Evolutionary conservation across 176 grass and related monocot genomes (phyloP), one percentile per base, ranked within the genome.

Genomic region (Juncus inflexus): DNA sequence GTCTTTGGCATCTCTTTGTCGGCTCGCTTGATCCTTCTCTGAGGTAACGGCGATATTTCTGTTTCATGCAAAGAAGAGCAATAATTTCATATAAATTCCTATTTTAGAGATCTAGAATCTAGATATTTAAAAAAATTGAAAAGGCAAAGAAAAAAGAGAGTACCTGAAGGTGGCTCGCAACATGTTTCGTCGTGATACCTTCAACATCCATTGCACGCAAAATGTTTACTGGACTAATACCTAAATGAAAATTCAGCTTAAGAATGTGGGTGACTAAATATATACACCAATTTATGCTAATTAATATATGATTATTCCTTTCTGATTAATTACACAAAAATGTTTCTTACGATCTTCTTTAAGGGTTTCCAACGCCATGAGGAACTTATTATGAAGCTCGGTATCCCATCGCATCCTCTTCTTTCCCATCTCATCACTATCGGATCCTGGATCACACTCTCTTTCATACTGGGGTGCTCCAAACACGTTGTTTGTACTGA

Each of bases 141-240:
- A 28, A 28, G 19, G 19, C 19, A 67, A 50, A n/a, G 49, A 67
- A 12, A 36, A 16, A 53, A 50, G 42, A 50, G 3, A 35, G 51
- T 67, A 67, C 53, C 69, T 61, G 55, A 61, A 61, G 69, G 58
- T 73, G 55, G 9, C 69, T 73, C 8, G 37, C 52, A 43, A 47
- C 45, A 39, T 61, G 55, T 5, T 73, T 61, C 35, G 39, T 9
- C 16, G 13, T 56, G 9, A 55, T 37, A 28, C 67, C 67, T 58
- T 72, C 45, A 15, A 61, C 39, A 60, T 58, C 28, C 50, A 61
- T 73, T 9, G 11, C 13, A 7, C 9, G 28, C 42, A 59, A 16
- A 59, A 73, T 37, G 13, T 59, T 57, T 47, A 42, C 19, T 2
- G 69, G 19, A 45, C 35, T 12, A 43, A 41, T 6, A 59, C 58